Evolutionary conservation across 495 filamentous ascomycete genomes (phyloP).

Genomic region (Thermothielavioides terrestris): DNA sequence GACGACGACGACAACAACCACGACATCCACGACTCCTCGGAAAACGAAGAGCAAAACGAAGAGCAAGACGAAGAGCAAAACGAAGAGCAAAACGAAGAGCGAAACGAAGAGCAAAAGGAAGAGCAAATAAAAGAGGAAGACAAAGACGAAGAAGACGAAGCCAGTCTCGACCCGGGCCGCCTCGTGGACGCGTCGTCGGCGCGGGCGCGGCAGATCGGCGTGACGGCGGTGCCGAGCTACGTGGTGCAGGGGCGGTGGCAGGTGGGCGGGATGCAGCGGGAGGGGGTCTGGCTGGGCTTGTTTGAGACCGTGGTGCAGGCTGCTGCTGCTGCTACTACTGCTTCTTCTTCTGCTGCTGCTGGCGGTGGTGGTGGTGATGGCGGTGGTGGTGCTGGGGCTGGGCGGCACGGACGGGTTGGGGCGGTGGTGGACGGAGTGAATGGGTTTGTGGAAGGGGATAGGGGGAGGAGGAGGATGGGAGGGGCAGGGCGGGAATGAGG

Average conservation of each 20-base stretch:
- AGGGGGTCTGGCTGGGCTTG: conserved; percentile 29
- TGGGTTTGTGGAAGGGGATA: not conserved
- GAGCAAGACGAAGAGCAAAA: no score
- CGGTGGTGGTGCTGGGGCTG: not conserved
- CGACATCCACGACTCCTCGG: no score
- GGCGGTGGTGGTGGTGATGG: not conserved
- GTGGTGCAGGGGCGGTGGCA: conserved; percentile 58
- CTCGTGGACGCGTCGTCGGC: conserved; percentile 22
- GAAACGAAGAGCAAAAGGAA: no score
- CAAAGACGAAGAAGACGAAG: conserved; percentile 43
- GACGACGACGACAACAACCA: no score
- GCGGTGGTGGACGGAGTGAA: not conserved
- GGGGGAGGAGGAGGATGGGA: not conserved
- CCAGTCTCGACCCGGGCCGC: conserved; percentile 6
- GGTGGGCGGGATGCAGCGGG: conserved; percentile 60
- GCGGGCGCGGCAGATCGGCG: conserved; percentile 41
- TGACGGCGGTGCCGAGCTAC: conserved; percentile 71
- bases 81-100: no score
- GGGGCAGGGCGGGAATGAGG: not conserved
- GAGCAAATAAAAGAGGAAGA: no score
- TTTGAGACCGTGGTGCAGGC: conserved; percentile 21
- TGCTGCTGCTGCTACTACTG: not conserved
- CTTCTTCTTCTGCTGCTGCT: no score
- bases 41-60: no score
- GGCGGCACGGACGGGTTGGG: not conserved